Evolutionary conservation across 75 land plant species (phyloP).

Genomic region (Picea sitchensis): DNA sequence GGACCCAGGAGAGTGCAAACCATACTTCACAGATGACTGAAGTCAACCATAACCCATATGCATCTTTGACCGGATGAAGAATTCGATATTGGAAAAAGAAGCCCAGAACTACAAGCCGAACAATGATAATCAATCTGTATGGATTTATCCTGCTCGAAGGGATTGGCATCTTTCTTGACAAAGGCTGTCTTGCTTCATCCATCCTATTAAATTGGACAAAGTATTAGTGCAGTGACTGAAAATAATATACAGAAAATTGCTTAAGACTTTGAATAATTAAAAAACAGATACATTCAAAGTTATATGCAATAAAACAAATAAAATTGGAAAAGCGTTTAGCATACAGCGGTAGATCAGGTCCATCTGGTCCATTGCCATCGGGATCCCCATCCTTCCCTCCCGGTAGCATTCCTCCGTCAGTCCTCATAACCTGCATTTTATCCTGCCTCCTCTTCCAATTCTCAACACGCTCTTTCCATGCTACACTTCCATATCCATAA

Average conservation of each 20-base stretch:
- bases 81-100: constrained; percentile 79
- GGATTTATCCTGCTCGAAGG: constrained; percentile 73
- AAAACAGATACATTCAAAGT: neutral
- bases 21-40: constrained; percentile 87
- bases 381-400: constrained; percentile 41
- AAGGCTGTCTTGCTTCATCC: constrained; percentile 80
- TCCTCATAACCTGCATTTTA: constrained; percentile 60
- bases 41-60: constrained; percentile 69
- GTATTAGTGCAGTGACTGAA: neutral
- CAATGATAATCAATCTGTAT: constrained; percentile 65
- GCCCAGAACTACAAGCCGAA: constrained; percentile 70
- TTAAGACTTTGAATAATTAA: neutral
- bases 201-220: constrained; percentile 21
- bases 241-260: neutral
- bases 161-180: constrained; percentile 77
- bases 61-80: constrained; percentile 61
- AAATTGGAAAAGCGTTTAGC: neutral
- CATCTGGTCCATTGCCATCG: constrained; percentile 53
- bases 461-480: constrained; percentile 94
- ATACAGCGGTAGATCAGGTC: constrained; percentile 80
- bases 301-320: neutral
- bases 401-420: constrained; percentile 29
- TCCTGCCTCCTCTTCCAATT: constrained; percentile 85
- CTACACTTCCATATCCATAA: constrained; percentile 97
- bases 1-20: constrained; percentile 94